phyloP scores from a whole-genome alignment of 352 stramenopile genomes.

The Globisporangium ultimum region DNA sequence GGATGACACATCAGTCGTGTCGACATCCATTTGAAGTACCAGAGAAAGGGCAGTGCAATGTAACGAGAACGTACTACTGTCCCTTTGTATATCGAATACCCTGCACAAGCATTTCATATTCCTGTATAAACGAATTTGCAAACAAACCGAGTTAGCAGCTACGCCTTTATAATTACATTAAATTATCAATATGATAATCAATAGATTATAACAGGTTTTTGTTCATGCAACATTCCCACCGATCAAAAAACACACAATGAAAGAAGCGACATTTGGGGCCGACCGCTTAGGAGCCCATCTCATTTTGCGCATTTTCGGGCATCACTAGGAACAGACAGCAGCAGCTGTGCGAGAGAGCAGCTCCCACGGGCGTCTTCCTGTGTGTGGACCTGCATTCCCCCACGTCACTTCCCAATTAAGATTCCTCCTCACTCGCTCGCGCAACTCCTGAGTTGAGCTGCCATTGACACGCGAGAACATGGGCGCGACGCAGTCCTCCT shows the following conservation, averaged over 20 bases:
- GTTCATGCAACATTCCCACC: neutral
- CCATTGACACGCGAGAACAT: slow-evolving; percentile 12
- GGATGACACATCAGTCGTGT: slow-evolving; percentile 38
- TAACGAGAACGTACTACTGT: neutral
- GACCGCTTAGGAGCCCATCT: neutral
- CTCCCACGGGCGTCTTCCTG: neutral
- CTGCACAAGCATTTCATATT: neutral
- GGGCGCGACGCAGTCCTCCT: slow-evolving; percentile 36
- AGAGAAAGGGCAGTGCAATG: neutral
- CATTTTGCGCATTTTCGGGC: slow-evolving; percentile 1
- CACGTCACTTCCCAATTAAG: neutral
- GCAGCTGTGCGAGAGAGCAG: neutral
- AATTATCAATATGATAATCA: no score
- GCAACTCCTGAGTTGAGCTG: neutral
- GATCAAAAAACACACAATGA: neutral
- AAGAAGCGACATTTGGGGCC: neutral
- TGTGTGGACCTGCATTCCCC: no score
- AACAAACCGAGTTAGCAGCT: neutral
- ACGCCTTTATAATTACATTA: neutral
- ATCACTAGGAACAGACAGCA: neutral
- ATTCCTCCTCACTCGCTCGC: neutral
- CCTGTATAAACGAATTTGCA: neutral
- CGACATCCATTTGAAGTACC: slow-evolving; percentile 33
- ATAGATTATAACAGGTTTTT: neutral
- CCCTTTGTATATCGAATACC: neutral